Evolutionary conservation across 1,139 yeast genomes (phyloP), one percentile per base, ranked within the genome.

Genomic region (Hansenula lynferdii): DNA sequence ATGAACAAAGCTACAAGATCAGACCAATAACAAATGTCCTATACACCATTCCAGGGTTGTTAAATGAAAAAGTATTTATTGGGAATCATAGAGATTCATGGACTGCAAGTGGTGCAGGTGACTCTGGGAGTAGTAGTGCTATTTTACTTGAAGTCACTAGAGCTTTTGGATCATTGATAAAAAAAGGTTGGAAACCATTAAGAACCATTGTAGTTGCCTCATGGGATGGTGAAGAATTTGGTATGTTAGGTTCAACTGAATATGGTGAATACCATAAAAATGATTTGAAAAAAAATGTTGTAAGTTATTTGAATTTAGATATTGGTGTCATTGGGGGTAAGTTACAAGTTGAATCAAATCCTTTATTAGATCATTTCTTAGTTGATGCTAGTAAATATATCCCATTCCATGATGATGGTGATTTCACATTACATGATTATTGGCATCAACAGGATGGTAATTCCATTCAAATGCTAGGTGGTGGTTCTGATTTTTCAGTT

Each of bases 121-220:
- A 69, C 25, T 65, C 74, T 3, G 64, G 66, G 34, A 62, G 69
- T 38, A 75, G 75, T 0, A 64, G 66, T 41, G 64, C 69, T 2
- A 56, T 67, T 1, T 42, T 73, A 31, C 43, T 75, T 24, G 77
- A 73, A 43, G 47, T 74, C 15, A 68, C 74, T 1, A 56, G 75
- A 37, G 74, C 74, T 0, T 57, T 72, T 35, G 53, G 62, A 2
- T 57, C 60, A 11, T 49, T 72, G 24, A 44, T 55, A 5, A 53
- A 61, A 48, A 59, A 52, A 33, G 80, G 80, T 1, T 76, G 78
- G 79, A 72, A 64, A 47, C 81, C 81, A 5, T 53, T 73, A 39
- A 57, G 80, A 38, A 71, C 77, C 0, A 69, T 76, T n/a, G 67
- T 64, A 39, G 53, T 74, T 20, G 63, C 69, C 0, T 66, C 71